These are phyloP conservation scores for Hypoxylon cercidicola DNA, from an alignment of 495 filamentous ascomycete genomes.

Conservation along the genomic window DNA sequence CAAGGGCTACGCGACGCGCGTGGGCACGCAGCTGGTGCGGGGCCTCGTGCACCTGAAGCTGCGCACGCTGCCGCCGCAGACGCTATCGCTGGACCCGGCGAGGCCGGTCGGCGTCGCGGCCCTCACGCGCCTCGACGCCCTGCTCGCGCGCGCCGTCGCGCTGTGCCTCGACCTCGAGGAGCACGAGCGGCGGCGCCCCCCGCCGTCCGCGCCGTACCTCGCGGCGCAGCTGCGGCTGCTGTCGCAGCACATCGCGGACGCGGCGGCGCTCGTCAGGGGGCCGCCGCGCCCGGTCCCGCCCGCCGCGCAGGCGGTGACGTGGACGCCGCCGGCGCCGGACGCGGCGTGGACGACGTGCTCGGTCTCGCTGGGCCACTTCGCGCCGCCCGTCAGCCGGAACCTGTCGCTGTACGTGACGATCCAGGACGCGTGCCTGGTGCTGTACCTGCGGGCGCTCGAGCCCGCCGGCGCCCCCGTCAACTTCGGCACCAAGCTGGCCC, in stretches of 20 bases:
- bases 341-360: slow-evolving; percentile 53
- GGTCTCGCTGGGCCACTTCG: slow-evolving; percentile 52
- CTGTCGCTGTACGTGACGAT: slow-evolving; percentile 82
- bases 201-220: slow-evolving; percentile 74
- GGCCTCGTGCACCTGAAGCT: slow-evolving; percentile 65
- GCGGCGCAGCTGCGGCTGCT: slow-evolving; percentile 82
- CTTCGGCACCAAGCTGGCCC: slow-evolving; percentile 60
- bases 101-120: slow-evolving; percentile 72
- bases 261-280: slow-evolving; percentile 67
- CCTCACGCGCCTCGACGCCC: slow-evolving; percentile 72
- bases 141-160: slow-evolving; percentile 82
- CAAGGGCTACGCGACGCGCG: slow-evolving; percentile 88
- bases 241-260: slow-evolving; percentile 78
- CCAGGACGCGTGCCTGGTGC: slow-evolving; percentile 78
- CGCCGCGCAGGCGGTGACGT: neutral
- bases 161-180: slow-evolving; percentile 71
- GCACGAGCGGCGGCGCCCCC: slow-evolving; percentile 51
- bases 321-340: slow-evolving; percentile 28
- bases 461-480: slow-evolving; percentile 61
- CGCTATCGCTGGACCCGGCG: slow-evolving; percentile 59
- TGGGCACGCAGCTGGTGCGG: slow-evolving; percentile 79
- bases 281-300: slow-evolving; percentile 48
- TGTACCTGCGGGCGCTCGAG: slow-evolving; percentile 83
- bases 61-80: slow-evolving; percentile 61
- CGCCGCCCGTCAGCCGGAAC: slow-evolving; percentile 54